Conservation (phyloP, 495 filamentous ascomycete genomes). For the Neurospora sp. region DNA sequence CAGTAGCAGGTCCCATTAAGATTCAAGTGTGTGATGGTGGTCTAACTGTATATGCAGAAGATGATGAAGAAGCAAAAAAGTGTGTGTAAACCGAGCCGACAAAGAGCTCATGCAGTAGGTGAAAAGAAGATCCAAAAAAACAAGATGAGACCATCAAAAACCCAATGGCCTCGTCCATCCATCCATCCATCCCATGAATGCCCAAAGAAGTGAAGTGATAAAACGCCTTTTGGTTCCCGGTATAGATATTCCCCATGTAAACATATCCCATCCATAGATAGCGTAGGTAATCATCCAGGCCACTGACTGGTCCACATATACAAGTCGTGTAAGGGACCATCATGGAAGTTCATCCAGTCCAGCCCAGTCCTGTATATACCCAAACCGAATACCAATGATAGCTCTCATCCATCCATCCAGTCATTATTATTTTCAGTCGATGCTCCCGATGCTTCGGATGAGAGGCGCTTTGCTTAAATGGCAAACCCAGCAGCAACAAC, state of each 20-base stretch:
- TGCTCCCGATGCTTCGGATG: no score
- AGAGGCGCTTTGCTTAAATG: slow-evolving; percentile 18
- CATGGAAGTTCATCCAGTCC: no score
- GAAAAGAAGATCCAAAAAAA: neutral
- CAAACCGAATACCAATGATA: neutral
- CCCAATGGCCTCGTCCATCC: neutral
- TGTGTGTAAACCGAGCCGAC: neutral
- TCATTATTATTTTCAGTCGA: no score
- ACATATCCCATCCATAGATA: neutral
- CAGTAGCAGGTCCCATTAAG: neutral
- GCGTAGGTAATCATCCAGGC: no score
- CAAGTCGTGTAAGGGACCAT: no score
- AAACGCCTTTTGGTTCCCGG: neutral
- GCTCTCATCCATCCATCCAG: neutral
- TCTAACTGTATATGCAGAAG: neutral
- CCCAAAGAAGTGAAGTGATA: neutral
- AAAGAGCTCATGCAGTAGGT: neutral
- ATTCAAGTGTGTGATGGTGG: neutral
- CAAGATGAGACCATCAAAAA: neutral
- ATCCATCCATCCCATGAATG: neutral
- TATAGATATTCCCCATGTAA: neutral
- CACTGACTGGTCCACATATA: no score
- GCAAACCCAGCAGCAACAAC: slow-evolving; percentile 23
- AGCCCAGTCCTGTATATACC: neutral
- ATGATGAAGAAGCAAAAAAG: neutral